Conservation (phyloP, 805 yeast genomes). For the Torulaspora quercuum region DNA sequence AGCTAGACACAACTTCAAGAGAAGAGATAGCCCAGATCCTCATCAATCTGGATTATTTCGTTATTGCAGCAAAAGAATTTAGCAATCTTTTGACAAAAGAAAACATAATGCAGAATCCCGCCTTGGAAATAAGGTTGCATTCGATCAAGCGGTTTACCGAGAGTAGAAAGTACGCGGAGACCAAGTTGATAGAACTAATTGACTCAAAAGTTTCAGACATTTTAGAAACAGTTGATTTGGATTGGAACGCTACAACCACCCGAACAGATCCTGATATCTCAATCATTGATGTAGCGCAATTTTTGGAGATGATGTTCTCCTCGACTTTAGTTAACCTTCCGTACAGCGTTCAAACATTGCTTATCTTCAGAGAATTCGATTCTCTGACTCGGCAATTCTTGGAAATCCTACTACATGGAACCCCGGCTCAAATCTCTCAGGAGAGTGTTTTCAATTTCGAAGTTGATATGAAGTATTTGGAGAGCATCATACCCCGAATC, state of each 20-base stretch:
- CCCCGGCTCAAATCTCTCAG: conserved; percentile 50
- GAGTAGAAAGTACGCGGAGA: conserved; percentile 71
- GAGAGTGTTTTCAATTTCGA: conserved; percentile 71
- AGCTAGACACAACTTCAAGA: conserved; percentile 68
- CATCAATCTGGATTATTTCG: conserved; percentile 83
- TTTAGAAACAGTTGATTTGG: conserved; percentile 79
- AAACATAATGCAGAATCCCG: conserved; percentile 37
- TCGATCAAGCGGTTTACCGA: conserved; percentile 54
- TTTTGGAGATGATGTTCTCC: conserved; percentile 77
- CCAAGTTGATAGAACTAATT: conserved; percentile 74
- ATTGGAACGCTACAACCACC: conserved; percentile 60
- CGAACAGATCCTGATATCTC: conserved; percentile 66
- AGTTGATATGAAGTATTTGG: conserved; percentile 74
- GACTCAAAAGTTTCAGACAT: conserved; percentile 77
- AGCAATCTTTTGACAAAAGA: conserved; percentile 42
- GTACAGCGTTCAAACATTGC: conserved; percentile 64
- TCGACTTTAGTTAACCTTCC: conserved; percentile 84
- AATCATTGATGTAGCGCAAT: conserved; percentile 79
- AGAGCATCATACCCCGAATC: conserved; percentile 41
- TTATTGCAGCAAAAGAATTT: conserved; percentile 68
- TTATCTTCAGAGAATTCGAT: conserved; percentile 86
- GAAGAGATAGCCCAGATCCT: conserved; percentile 88
- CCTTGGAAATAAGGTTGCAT: conserved; percentile 43
- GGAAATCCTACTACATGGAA: conserved; percentile 51
- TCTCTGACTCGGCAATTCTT: conserved; percentile 71